Base-by-base conservation (phyloP, 306 rosid genomes). In the Rosa persica region DNA sequence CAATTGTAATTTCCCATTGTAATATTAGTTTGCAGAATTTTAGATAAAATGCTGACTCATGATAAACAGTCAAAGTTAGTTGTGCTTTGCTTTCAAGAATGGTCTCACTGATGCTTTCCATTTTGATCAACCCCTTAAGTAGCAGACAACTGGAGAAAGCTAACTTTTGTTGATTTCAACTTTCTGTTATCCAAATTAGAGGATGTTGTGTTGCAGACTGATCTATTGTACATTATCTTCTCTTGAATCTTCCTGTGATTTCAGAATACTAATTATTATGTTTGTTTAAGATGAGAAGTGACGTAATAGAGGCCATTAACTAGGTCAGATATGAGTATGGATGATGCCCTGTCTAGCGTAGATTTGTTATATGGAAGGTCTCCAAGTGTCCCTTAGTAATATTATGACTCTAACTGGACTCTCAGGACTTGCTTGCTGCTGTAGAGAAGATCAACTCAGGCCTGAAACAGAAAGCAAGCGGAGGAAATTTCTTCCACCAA, bases 361-460 rank as follows among this genome's bases (percentile, higher is more conserved):
- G 10, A 57, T 39, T 27, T 39, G 40, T 52, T 73, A 36, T 52
- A 2, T 36, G 38, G 7, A 39, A 23, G 30, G n/a, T 34, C 38
- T 27, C 65, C 12, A 0, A 36, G 46, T 19, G 13, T 36, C 12
- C 13, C 6, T 65, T 36, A 38, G 12, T 36, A 36, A 17, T 65
- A 5, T 65, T 65, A 36, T 65, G 46, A 16, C 70, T 16, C 8
- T 65, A 17, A 61, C 39, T 25, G 67, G 72, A 60, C 78, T 80
- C 25, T 16, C 79, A 92, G 98, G 98, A 92, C 77, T 83, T 95
- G 67, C 85, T 91, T 71, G 84, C 74, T 19, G 97, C 98, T 64
- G 97, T 87, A 74, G 95, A 92, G 78, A 95, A 95, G 88, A 88
- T 95, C 76, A 95, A 91, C 78, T 85, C 93, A 67, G 78, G 87